Evolutionary conservation across 1,139 yeast genomes (phyloP).

Genomic region (Candida buenavistaensis): DNA sequence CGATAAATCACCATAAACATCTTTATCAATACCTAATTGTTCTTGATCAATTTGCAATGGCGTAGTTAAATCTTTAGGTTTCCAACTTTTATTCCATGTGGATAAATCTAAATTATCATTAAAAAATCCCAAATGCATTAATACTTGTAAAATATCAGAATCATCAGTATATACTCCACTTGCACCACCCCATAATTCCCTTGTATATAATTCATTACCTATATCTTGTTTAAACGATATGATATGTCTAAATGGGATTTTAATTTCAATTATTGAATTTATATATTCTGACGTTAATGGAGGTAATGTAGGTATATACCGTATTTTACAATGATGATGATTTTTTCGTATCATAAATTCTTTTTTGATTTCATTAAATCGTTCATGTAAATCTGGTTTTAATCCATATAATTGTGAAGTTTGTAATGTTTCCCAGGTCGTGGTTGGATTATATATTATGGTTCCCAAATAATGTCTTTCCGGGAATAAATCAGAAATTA

Average conservation of each 20-base stretch:
- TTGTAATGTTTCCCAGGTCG: slow-evolving; percentile 47
- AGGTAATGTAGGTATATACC: slow-evolving; percentile 43
- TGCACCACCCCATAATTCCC: slow-evolving; percentile 90
- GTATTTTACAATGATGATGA: slow-evolving; percentile 14
- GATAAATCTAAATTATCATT: slow-evolving; percentile 25
- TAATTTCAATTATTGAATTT: slow-evolving; percentile 62
- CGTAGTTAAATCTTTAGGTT: slow-evolving; percentile 23
- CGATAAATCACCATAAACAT: slow-evolving; percentile 53
- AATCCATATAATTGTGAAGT: slow-evolving; percentile 36
- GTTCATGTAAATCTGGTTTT: slow-evolving; percentile 33
- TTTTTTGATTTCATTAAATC: slow-evolving; percentile 31
- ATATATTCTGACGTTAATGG: slow-evolving; percentile 53
- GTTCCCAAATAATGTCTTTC: slow-evolving; percentile 59
- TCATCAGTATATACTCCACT: slow-evolving; percentile 82
- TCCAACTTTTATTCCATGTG: slow-evolving; percentile 38
- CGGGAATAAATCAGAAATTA: slow-evolving; percentile 44
- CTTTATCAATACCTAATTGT: slow-evolving; percentile 21
- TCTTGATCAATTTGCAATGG: slow-evolving; percentile 20
- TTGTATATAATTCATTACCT: slow-evolving; percentile 51
- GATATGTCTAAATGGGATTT: slow-evolving; percentile 53
- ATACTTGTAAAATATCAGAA: slow-evolving; percentile 73
- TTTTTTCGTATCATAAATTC: slow-evolving; percentile 24
- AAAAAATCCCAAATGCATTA: slow-evolving; percentile 74
- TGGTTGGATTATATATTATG: slow-evolving; percentile 57
- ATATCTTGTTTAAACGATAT: slow-evolving; percentile 27